Conservation (phyloP, 306 rosid species). For the Gastrolobium villosum region DNA sequence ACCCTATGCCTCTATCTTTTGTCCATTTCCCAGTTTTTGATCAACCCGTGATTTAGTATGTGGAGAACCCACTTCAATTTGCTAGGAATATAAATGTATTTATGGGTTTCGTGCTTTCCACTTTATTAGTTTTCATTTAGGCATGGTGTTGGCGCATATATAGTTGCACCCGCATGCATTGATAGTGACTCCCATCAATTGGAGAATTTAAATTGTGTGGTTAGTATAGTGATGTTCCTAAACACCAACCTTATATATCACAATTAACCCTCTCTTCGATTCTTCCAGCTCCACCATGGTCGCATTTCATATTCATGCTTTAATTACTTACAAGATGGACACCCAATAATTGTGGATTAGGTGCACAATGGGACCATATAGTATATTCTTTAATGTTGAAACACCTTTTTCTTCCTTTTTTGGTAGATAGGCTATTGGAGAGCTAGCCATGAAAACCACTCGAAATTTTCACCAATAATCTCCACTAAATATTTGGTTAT, state of each 20-base stretch:
- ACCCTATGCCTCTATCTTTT: constrained; percentile 26
- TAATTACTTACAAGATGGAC: constrained; percentile 40
- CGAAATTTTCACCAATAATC: constrained; percentile 38
- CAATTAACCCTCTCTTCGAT: constrained; percentile 52
- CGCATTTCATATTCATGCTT: constrained; percentile 50
- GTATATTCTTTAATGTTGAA: constrained; percentile 55
- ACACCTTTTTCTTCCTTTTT: constrained; percentile 63
- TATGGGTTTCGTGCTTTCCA: constrained; percentile 46
- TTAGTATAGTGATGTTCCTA: constrained; percentile 55
- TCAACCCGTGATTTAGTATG: constrained; percentile 44
- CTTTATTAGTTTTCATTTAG: constrained; percentile 48
- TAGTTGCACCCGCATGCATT: constrained; percentile 50
- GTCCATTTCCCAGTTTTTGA: constrained; percentile 44
- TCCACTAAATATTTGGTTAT: constrained; percentile 3
- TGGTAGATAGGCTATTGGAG: constrained; percentile 56
- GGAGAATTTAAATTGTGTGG: constrained; percentile 46
- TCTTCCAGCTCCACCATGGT: constrained; percentile 68
- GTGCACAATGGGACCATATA: constrained; percentile 68
- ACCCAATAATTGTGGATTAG: constrained; percentile 63
- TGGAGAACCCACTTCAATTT: constrained; percentile 59
- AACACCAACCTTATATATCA: constrained; percentile 56
- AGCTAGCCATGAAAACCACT: constrained; percentile 59
- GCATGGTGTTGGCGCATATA: constrained; percentile 45
- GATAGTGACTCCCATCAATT: constrained; percentile 52
- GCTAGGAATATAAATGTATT: constrained; percentile 53